Conservation (phyloP, 306 rosid genomes). For the Corylus americana region DNA sequence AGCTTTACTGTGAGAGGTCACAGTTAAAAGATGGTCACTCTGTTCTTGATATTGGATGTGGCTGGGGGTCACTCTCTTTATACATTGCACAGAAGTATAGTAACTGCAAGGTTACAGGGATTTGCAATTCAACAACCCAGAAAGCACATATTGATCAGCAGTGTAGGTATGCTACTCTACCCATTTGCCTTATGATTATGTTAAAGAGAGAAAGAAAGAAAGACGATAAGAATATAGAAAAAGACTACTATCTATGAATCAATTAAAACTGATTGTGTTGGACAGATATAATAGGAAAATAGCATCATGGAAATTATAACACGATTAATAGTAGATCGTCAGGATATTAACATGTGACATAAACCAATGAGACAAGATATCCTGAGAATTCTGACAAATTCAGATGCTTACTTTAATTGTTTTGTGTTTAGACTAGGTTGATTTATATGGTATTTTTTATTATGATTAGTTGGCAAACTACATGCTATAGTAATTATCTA, state of each 20-base stretch:
- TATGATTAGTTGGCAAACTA: conserved; percentile 12
- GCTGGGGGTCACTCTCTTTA: conserved; percentile 86
- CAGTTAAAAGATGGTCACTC: conserved; percentile 65
- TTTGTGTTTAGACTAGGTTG: background rate
- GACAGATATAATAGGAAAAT: no score
- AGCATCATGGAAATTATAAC: no score
- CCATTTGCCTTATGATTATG: background rate
- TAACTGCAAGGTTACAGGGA: conserved; percentile 79
- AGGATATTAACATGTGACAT: no score
- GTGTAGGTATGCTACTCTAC: conserved; percentile 42
- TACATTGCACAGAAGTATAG: conserved; percentile 70
- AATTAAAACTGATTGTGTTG: no score
- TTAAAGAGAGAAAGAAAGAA: no score
- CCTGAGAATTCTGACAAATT: background rate
- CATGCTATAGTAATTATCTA: conserved; percentile 14
- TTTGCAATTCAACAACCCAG: conserved; percentile 84
- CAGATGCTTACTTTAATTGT: background rate
- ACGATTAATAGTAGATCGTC: no score
- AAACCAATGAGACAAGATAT: no score
- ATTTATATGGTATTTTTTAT: background rate
- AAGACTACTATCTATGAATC: no score
- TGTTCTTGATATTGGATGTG: conserved; percentile 91
- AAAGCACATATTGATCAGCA: conserved; percentile 67
- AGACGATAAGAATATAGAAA: no score
- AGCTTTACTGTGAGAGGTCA: conserved; percentile 69